phyloP scores from a whole-genome alignment of 2,329 filamentous ascomycete species.

The Diaporthe sp. region DNA sequence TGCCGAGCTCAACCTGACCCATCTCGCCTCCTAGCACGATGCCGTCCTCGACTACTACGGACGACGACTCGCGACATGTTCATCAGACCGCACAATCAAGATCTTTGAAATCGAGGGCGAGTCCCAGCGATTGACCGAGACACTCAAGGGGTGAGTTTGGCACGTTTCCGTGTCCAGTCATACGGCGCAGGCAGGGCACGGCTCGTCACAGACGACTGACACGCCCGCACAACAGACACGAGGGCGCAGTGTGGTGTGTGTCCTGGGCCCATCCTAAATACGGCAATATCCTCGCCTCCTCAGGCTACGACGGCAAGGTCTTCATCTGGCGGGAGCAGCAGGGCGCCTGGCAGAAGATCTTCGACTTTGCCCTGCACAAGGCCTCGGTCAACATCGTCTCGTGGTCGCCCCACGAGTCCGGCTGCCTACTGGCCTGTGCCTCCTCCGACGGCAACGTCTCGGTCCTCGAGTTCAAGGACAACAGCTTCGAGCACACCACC shows the following conservation, averaged over 20 bases:
- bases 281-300: conserved; percentile 95
- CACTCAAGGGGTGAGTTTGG: conserved; percentile 83
- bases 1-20: conserved; percentile 31
- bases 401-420: conserved; percentile 97
- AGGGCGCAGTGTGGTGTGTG: conserved; percentile 97
- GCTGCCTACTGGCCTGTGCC: conserved; percentile 93
- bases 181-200: neutral
- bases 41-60: conserved; percentile 99
- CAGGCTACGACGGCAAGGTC: conserved; percentile 97
- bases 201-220: neutral
- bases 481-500: conserved; percentile 87
- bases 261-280: conserved; percentile 99
- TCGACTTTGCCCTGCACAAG: conserved; percentile 93
- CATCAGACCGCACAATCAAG: conserved; percentile 98
- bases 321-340: conserved; percentile 96
- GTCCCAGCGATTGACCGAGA: conserved; percentile 88
- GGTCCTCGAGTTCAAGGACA: conserved; percentile 97
- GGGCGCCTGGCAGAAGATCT: conserved; percentile 84
- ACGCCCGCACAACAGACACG: conserved; percentile 74
- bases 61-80: conserved; percentile 94
- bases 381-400: conserved; percentile 96
- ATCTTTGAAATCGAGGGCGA: conserved; percentile 99
- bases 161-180: neutral
- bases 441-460: conserved; percentile 93
- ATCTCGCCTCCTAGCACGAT: conserved; percentile 77